A percentile compares a stretch with the other conserved stretches of the same genome.
Evolutionary conservation across 2,329 filamentous ascomycete species (phyloP).

Genomic region (Zymoseptoria passerinii): DNA sequence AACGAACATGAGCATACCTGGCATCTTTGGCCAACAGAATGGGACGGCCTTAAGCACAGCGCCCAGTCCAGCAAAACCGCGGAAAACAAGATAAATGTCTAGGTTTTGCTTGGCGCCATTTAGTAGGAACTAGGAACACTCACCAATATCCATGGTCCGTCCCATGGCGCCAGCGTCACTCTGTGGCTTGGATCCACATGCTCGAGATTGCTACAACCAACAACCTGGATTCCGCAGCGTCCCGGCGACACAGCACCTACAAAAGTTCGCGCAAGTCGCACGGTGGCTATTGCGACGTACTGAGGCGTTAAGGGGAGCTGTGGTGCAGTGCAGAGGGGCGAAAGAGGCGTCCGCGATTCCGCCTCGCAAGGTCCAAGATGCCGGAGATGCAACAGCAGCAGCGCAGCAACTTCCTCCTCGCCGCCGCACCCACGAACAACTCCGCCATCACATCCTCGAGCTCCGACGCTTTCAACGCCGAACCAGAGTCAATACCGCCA

Average conservation of each 20-base stretch:
- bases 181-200: neutral
- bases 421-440: slow-evolving; percentile 1
- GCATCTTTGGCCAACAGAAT: neutral
- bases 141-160: neutral
- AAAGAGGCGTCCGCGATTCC: neutral
- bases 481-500: slow-evolving; percentile 26
- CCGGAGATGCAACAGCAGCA: slow-evolving; percentile 1
- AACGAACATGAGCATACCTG: neutral
- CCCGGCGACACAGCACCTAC: neutral
- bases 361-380: neutral
- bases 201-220: neutral
- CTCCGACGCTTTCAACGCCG: slow-evolving; percentile 20
- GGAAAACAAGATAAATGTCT: neutral
- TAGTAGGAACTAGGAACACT: neutral
- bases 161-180: neutral
- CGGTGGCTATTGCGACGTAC: neutral
- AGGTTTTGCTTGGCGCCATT: neutral
- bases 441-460: neutral
- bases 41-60: neutral
- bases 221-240: neutral
- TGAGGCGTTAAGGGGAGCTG: neutral
- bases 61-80: neutral
- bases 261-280: neutral
- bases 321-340: neutral
- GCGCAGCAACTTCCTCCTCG: neutral